Percentiles rank a stretch among this genome's conserved stretches.
Conservation (phyloP, 1,284 basidiomycete genomes). For the Fomitiporia mediterranea region DNA sequence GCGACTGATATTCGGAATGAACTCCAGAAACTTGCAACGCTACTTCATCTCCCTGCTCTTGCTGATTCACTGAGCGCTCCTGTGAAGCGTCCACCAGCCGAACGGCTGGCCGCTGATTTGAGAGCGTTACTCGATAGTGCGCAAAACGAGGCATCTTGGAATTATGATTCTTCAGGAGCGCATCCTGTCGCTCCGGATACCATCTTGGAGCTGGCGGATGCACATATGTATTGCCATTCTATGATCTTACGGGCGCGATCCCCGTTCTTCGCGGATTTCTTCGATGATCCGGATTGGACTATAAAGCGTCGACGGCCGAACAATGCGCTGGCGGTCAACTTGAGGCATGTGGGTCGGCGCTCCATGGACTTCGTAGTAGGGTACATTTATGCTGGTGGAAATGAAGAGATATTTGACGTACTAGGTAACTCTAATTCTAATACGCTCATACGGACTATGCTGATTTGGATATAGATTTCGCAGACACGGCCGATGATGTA, state of each 20-base stretch:
- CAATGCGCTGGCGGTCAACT: conserved; percentile 58
- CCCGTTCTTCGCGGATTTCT: conserved; percentile 84
- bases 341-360: conserved; percentile 74
- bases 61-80: conserved; percentile 48
- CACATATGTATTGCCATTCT: conserved; percentile 68
- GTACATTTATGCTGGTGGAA: conserved; percentile 78
- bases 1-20: conserved; percentile 59
- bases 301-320: conserved; percentile 50
- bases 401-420: conserved; percentile 69
- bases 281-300: conserved; percentile 80
- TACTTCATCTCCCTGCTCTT: conserved; percentile 54
- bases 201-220: conserved; percentile 70
- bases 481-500: conserved; percentile 68
- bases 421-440: conserved; percentile 46
- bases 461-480: conserved; percentile 43
- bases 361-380: conserved; percentile 74
- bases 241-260: conserved; percentile 77
- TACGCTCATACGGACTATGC: conserved; percentile 2
- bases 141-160: conserved; percentile 23
- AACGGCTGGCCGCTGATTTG: conserved; percentile 50
- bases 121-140: conserved; percentile 38
- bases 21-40: conserved; percentile 46
- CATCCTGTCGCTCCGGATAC: conserved; percentile 57
- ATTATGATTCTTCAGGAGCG: conserved; percentile 11
- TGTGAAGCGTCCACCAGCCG: conserved; percentile 42